Evolutionary conservation across 2,329 filamentous ascomycete species (phyloP).

Genomic region (Beauveria sp.): DNA sequence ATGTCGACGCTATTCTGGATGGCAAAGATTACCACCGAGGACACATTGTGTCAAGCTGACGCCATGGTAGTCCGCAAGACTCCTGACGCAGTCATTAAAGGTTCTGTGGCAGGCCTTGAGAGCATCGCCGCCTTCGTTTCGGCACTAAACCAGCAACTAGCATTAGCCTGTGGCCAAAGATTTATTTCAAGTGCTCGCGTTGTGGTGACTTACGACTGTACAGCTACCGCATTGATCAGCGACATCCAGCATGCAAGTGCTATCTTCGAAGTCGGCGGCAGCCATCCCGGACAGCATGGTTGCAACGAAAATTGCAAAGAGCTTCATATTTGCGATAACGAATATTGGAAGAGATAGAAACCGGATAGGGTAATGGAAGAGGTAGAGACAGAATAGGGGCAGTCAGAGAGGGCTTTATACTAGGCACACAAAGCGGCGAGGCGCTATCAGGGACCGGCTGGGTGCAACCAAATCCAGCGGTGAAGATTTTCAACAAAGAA

Average conservation of each 20-base stretch:
- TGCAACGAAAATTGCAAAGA: neutral
- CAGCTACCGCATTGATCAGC: neutral
- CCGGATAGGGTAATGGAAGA: too few relatives aligned
- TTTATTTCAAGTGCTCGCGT: neutral
- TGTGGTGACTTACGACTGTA: neutral
- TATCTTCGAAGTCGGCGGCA: neutral
- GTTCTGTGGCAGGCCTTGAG: neutral
- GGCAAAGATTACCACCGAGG: neutral
- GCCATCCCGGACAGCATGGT: neutral
- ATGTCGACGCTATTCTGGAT: neutral
- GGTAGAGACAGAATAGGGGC: too few relatives aligned
- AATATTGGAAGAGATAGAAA: neutral
- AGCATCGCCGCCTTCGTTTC: neutral
- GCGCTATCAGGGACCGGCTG: too few relatives aligned
- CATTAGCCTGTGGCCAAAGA: neutral
- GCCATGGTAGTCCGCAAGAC: neutral
- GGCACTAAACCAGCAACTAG: neutral
- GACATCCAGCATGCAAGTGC: neutral
- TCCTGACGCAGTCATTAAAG: neutral
- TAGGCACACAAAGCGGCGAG: too few relatives aligned
- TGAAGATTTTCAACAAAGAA: too few relatives aligned
- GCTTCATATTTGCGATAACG: neutral
- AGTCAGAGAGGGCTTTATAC: too few relatives aligned
- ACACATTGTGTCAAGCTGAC: neutral
- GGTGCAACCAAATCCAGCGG: too few relatives aligned